Base-by-base conservation (phyloP, 2,329 filamentous ascomycete genomes). In the Fusarium armeniacum region DNA sequence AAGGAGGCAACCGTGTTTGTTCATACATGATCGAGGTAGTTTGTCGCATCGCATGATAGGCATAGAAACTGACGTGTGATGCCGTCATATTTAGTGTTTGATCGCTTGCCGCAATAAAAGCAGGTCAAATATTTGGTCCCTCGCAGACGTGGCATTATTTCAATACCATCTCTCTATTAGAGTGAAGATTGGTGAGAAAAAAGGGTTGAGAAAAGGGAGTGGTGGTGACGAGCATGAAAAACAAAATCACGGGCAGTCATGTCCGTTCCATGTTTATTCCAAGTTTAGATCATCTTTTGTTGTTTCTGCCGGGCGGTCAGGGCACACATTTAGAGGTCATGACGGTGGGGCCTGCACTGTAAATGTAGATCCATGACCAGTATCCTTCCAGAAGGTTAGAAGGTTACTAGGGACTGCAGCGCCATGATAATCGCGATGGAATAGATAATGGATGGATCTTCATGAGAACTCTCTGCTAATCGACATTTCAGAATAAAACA, bases 11-110 rank as follows among this genome's bases (percentile, higher is more conserved):
- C 1, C 0, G 24, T 22, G 13, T 43, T 30, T 22, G 13, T 43
- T 30, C 65, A 24, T 82, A 96, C 94, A 83, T 95, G 86, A 78
- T 99, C 96, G 33, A 98, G 84, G 81, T 93, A 92, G 80, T 98
- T 99, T 62, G 91, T 89, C 20, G 94, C 92, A 74, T 96, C 92
- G 83, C 96, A 99, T 65, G 87, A 83, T 22, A 86, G 81, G 80
- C 94, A 97, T 46, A 89, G 83, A 81, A 94, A 97, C 75, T 89
- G 86, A 77, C 84, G 85, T 59, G 88, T 83, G 54, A 78, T 76
- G 32, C 87, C 86, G 73, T 89, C 86, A 73, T 87, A 89, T 69
- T 80, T 83, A 58, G 87, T 83, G 35, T 84, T 83, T 35, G 91
- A 91, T 72, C 87, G 88, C 77, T 85, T 85, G 73, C 92, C 91